phyloP scores from a whole-genome alignment of 768 basidiomycete species.

The Calocera cornea region DNA sequence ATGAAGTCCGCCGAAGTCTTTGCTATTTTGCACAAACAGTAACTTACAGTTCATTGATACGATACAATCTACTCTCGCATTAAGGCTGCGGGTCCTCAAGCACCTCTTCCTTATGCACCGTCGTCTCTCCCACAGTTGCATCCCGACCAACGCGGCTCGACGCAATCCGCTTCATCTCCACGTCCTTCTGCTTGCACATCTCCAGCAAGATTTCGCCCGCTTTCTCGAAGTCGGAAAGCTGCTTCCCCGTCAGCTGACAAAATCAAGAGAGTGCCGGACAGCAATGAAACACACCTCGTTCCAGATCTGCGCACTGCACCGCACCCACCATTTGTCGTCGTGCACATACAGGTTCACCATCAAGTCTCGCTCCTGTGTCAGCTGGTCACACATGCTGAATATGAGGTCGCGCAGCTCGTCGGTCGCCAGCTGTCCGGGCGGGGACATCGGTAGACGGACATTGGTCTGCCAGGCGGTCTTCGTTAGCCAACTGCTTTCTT shows the following conservation, averaged over 20 bases:
- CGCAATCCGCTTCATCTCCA: neutral
- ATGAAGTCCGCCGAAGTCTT: too few species aligned
- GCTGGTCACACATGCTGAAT: neutral
- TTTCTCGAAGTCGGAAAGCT: neutral
- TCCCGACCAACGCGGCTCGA: too few species aligned
- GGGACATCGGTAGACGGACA: neutral
- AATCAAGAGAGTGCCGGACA: neutral
- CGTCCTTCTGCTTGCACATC: neutral
- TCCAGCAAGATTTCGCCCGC: neutral
- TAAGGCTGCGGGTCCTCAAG: too few species aligned
- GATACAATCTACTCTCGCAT: too few species aligned
- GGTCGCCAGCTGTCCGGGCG: neutral
- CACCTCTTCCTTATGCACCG: too few species aligned
- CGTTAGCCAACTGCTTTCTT: neutral
- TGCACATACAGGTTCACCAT: conserved; percentile 24
- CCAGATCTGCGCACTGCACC: conserved; percentile 37
- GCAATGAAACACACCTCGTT: conserved; percentile 28
- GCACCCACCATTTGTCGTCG: conserved; percentile 34
- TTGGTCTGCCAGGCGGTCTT: neutral
- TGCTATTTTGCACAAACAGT: too few species aligned
- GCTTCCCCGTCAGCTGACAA: neutral
- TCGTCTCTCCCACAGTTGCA: too few species aligned
- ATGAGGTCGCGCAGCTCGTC: neutral
- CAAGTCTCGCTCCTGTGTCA: neutral
- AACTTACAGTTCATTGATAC: too few species aligned